Evolutionary conservation across 202 grass and related monocot genomes (phyloP).

Genomic region (Saccharum hybrid): DNA sequence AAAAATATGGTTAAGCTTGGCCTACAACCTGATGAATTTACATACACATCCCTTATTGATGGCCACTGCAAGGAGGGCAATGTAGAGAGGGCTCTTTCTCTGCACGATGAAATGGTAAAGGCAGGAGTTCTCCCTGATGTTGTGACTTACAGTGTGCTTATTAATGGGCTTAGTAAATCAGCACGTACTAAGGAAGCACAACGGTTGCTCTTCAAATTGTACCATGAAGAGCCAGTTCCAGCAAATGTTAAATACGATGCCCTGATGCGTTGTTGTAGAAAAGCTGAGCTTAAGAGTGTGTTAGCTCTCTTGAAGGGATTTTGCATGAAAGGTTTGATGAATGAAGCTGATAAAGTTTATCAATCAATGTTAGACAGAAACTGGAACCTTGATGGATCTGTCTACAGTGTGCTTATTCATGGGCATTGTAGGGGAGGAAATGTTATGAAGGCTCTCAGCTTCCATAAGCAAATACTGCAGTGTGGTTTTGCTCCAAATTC

Average conservation of each 20-base stretch:
- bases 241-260: slow-evolving; percentile 62
- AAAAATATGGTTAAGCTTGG: slow-evolving; percentile 70
- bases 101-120: slow-evolving; percentile 77
- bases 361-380: slow-evolving; percentile 62
- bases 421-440: slow-evolving; percentile 76
- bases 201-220: slow-evolving; percentile 65
- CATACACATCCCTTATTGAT: slow-evolving; percentile 73
- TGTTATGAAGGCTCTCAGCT: slow-evolving; percentile 62
- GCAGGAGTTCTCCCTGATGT: slow-evolving; percentile 71
- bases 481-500: slow-evolving; percentile 66
- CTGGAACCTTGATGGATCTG: slow-evolving; percentile 63
- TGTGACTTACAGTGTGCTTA: slow-evolving; percentile 90
- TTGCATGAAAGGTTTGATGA: slow-evolving; percentile 84
- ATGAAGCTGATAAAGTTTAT: slow-evolving; percentile 82
- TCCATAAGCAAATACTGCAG: slow-evolving; percentile 73
- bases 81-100: slow-evolving; percentile 58
- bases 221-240: slow-evolving; percentile 63
- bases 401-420: slow-evolving; percentile 74
- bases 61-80: slow-evolving; percentile 68
- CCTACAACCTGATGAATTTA: slow-evolving; percentile 71
- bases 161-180: slow-evolving; percentile 78
- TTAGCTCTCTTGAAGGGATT: slow-evolving; percentile 83
- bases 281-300: slow-evolving; percentile 70
- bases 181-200: slow-evolving; percentile 75
- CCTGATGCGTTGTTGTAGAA: slow-evolving; percentile 67